Evolutionary conservation across 2,329 filamentous ascomycete genomes (phyloP), one percentile per base, ranked within the genome.

Genomic region (Penicillium nordicum): DNA sequence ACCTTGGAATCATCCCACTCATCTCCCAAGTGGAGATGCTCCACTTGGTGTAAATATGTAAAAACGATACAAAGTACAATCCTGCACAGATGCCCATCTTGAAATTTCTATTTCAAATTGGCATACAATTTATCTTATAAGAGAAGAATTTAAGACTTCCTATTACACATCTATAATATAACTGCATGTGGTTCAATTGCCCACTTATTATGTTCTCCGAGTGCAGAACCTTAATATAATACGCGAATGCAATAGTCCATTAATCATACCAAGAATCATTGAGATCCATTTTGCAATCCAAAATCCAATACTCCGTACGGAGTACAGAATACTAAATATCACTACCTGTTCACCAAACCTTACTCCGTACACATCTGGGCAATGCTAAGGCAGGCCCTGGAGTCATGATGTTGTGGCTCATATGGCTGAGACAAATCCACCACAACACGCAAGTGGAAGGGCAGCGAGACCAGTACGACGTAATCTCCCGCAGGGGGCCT

Each of bases 391-490:
- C 14, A 5, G 18, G 18, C 10, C 18, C 9, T 11, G 7, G 4
- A 46, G 40, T 48, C 12, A 32, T 41, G 36, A 47, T 48, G 42
- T 12, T 50, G 37, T 36, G 21, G 53, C 38, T 16, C 45, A 41
- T 45, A 18, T 51, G 47, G 47, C 53, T 51, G 53, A 55, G 53
- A 55, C 53, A 55, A 45, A 41, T 6, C 47, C 53, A 51, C 47
- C 25, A 23, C 32, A 37, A 36, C 21, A 4, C 14, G 27, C 21
- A 18, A 16, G 32, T 34, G 23, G 34, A 38, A 27, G 8, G 47
- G 25, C n/a, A 12, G n/a, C 18, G 34, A 23, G 23, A n/a, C 25
- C 21, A 48, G 44, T 34, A 23, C 29, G 46, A 29, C 32, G 41
- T 49, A 42, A 54, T 54, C 51, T 53, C 21, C 27, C 36, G 34